These are phyloP conservation scores for Lotmaria passim DNA, from an alignment of 208 protist genomes.

Conservation along the genomic window DNA sequence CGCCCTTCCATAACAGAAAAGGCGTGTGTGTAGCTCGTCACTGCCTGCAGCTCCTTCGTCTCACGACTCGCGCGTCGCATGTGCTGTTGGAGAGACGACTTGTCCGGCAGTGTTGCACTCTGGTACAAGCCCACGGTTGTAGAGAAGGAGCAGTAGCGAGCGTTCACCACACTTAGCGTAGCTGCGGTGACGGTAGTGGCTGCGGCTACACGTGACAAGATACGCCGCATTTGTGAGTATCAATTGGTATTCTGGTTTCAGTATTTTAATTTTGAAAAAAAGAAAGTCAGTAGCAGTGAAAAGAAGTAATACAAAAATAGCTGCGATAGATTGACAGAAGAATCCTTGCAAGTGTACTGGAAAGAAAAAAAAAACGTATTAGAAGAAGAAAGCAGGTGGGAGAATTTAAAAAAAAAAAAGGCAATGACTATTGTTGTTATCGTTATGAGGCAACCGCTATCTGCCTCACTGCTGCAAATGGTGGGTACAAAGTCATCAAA, in stretches of 20 bases:
- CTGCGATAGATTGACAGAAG: background rate
- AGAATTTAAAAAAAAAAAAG: background rate
- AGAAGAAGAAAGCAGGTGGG: background rate
- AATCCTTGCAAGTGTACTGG: background rate
- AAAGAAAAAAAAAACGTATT: no score
- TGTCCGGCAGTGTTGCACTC: background rate
- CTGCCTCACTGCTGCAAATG: no score
- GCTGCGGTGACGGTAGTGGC: background rate
- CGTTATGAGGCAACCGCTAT: no score
- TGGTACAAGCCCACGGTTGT: background rate
- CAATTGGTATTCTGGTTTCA: background rate
- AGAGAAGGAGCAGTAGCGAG: background rate
- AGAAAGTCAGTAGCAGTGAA: background rate
- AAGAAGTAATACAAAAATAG: background rate
- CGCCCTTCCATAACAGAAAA: conserved; percentile 4
- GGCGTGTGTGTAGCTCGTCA: conserved; percentile 5
- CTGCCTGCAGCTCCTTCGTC: background rate
- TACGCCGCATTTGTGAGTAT: background rate
- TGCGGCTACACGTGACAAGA: background rate
- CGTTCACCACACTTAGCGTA: background rate
- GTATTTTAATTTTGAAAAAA: no score
- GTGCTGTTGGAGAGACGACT: background rate
- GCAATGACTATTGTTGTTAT: background rate
- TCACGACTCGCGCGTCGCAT: background rate
- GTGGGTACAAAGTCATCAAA: no score